Evolutionary conservation across 2,329 filamentous ascomycete species (phyloP), one percentile per base, ranked within the genome.

Genomic region (Ramularia collo-cygni): DNA sequence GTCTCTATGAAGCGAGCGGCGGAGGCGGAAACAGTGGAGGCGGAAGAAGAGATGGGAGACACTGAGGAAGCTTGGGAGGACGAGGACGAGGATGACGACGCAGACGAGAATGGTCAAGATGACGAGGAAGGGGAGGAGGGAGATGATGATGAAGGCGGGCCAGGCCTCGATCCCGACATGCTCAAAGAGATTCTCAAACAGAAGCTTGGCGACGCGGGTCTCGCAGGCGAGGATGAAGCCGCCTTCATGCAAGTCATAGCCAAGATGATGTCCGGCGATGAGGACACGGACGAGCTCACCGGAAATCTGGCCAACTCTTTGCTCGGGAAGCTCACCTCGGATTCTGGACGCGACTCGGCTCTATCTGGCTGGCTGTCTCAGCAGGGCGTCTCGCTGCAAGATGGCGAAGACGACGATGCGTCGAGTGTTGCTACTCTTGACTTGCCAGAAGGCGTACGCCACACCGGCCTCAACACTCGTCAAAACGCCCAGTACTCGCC

Each of bases 211-310:
- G 53, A 54, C 8, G 51, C 52, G 12, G 60, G 59, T 1, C 46
- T 62, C 13, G 48, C 64, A 13, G 65, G 62, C 12, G 59, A 65
- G 50, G 67, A 70, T 43, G 62, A 66, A 27, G 52, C 58, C 10
- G 60, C 63, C 9, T 58, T 71, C 34, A 60, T 70, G 37, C 51
- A 66, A 33, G 66, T 63, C 12, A 62, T 67, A 4, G 57, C 62
- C 48, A 62, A 68, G 36, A 69, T 72, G 66, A 55, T 69, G 8
- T 60, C 58, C 4, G 62, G 64, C 19, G 55, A 65, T n/a, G 61
- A 44, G 35, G 53, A 56, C 6, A 60, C 60, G 17, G 67, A 68
- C 35, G 66, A 67, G 12, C 63, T 67, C 40, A 56, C 63, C 13
- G 63, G 63, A 17, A 57, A 66, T 31, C 56, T 71, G 45, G 64